A percentile compares a stretch with the other conserved stretches of the same genome.
Evolutionary conservation across 371 early-diverging fungal genomes (phyloP).

Genomic region (Actinomortierella wolfii): DNA sequence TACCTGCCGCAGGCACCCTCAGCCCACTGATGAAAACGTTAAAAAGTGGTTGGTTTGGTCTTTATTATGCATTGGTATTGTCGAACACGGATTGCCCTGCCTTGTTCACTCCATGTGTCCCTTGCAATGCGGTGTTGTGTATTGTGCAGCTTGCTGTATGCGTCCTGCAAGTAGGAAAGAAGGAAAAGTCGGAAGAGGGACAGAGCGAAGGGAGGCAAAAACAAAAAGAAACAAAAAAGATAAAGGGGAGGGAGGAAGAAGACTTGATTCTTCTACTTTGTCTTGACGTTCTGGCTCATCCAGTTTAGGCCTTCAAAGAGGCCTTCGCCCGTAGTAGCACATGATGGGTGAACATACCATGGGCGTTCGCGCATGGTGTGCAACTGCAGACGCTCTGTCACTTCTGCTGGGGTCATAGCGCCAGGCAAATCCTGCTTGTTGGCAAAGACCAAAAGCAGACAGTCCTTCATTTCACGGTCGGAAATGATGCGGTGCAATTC

Average conservation of each 20-base stretch:
- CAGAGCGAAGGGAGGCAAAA: background rate
- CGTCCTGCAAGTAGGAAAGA: background rate
- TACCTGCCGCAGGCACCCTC: no score
- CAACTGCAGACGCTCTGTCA: conserved; percentile 80
- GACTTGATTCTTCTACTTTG: background rate
- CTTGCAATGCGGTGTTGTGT: no score
- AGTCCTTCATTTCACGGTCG: conserved; percentile 86
- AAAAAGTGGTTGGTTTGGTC: no score
- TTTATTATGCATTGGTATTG: no score
- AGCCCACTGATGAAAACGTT: no score
- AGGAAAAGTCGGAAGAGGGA: background rate
- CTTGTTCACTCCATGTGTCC: no score
- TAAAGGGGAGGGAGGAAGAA: background rate
- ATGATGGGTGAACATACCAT: conserved; percentile 88
- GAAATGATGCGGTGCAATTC: conserved; percentile 82
- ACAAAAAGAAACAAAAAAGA: background rate
- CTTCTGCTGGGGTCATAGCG: conserved; percentile 80
- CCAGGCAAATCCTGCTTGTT: conserved; percentile 88
- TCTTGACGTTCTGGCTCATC: conserved; percentile 87
- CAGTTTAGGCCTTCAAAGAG: conserved; percentile 88
- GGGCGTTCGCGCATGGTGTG: conserved; percentile 76
- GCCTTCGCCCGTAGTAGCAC: conserved; percentile 88
- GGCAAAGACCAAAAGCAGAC: conserved; percentile 81
- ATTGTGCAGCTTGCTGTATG: no score
- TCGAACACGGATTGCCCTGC: no score